phyloP scores from a whole-genome alignment of 345 rosid species.

The Eucalyptus cloeziana region DNA sequence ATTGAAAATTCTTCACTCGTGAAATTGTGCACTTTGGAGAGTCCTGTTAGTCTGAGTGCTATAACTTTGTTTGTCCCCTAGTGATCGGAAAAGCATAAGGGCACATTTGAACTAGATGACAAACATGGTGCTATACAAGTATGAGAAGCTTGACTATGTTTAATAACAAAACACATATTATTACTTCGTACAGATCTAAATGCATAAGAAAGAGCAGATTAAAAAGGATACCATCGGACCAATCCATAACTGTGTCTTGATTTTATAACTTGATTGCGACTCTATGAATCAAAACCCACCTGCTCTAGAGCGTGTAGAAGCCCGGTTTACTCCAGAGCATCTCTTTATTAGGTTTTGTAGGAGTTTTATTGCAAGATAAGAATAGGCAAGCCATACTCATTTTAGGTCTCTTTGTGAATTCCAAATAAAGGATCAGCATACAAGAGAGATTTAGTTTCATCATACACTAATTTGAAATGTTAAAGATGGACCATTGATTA shows the following conservation, averaged over 20 bases:
- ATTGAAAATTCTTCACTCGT: background rate
- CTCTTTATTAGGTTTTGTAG: background rate
- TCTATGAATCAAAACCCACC: background rate
- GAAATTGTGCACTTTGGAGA: background rate
- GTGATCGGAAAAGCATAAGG: background rate
- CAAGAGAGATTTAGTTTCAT: background rate
- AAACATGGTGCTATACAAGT: background rate
- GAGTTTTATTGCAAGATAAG: background rate
- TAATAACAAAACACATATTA: background rate
- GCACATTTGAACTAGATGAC: background rate
- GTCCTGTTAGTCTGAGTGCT: background rate
- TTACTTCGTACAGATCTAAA: background rate
- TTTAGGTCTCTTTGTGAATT: background rate
- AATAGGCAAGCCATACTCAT: background rate
- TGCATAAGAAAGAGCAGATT: background rate
- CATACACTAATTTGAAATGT: too few relatives aligned
- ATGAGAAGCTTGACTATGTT: background rate
- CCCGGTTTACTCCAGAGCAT: background rate
- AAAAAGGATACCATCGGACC: background rate
- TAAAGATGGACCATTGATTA: too few relatives aligned
- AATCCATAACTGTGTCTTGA: background rate
- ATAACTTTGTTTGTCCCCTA: background rate
- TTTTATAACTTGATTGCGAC: background rate
- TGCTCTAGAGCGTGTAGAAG: background rate
- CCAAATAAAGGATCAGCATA: too few relatives aligned